A percentile compares a stretch with the other conserved stretches of the same genome.
phyloP scores from a whole-genome alignment of 768 basidiomycete species.

The Asterophora parasitica region DNA sequence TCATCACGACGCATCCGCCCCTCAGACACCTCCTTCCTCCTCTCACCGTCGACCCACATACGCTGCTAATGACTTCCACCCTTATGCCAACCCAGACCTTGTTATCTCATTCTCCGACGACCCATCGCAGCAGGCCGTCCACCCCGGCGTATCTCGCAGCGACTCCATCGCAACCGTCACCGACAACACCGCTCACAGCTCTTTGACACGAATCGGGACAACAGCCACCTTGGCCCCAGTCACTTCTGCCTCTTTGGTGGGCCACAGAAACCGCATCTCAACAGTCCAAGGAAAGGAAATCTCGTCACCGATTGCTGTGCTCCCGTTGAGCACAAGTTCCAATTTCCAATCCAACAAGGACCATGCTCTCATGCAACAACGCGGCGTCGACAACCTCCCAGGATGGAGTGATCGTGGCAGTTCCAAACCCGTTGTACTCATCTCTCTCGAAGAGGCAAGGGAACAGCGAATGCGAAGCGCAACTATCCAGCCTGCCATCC shows the following conservation, averaged over 20 bases:
- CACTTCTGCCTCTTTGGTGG: slow-evolving; percentile 19
- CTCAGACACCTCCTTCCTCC: slow-evolving; percentile 10
- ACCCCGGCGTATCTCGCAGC: slow-evolving; percentile 35
- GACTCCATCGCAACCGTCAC: slow-evolving; percentile 53
- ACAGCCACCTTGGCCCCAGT: slow-evolving; percentile 31
- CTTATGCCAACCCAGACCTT: slow-evolving; percentile 78
- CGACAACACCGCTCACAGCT: slow-evolving; percentile 27
- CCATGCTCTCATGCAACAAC: slow-evolving; percentile 20
- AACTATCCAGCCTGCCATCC: slow-evolving; percentile 28
- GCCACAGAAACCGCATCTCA: slow-evolving; percentile 25
- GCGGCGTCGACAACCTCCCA: slow-evolving; percentile 31
- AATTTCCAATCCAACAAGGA: slow-evolving; percentile 23
- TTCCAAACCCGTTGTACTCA: slow-evolving; percentile 57
- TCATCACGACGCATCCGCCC: not conserved
- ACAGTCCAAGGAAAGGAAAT: slow-evolving; percentile 48
- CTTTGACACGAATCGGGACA: slow-evolving; percentile 28
- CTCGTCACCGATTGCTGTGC: slow-evolving; percentile 47
- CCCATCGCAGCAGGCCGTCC: slow-evolving; percentile 23
- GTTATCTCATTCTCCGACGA: slow-evolving; percentile 36
- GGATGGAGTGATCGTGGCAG: slow-evolving; percentile 47
- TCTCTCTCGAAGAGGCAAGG: slow-evolving; percentile 75
- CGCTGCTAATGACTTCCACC: slow-evolving; percentile 49
- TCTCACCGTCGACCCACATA: slow-evolving; percentile 18
- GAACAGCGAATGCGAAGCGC: slow-evolving; percentile 58
- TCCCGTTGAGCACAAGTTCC: slow-evolving; percentile 11